Evolutionary conservation across 108 stramenopile species (phyloP).

Genomic region (Nitzschia sp.): DNA sequence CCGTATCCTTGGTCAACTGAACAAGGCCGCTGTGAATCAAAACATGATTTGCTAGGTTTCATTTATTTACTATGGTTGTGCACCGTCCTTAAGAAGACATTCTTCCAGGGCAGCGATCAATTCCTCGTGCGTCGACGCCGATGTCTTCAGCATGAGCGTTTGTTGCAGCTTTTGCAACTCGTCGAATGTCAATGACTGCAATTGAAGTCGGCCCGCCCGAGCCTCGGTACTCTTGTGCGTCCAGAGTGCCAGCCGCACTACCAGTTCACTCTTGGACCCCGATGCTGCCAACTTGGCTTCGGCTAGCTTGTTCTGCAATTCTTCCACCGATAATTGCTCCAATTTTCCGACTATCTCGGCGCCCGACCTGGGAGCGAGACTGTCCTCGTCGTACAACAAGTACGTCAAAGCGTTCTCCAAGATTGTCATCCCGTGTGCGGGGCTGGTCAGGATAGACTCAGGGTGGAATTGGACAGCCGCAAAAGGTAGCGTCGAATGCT

Average conservation of each 20-base stretch:
- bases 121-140: conserved; percentile 1
- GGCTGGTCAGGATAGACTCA: conserved; percentile 95
- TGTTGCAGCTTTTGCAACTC: conserved; percentile 47
- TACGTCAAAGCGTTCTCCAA: conserved; percentile 79
- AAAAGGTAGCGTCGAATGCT: conserved; percentile 92
- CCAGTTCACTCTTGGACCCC: conserved; percentile 61
- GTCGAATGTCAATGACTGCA: conserved; percentile 30
- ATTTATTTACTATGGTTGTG: neutral
- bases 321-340: conserved; percentile 30
- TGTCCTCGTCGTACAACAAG: conserved; percentile 47
- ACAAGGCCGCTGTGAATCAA: neutral
- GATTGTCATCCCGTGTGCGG: conserved; percentile 88
- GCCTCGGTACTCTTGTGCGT: conserved; percentile 47
- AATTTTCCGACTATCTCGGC: conserved; percentile 48
- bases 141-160: conserved; percentile 21
- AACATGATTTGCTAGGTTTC: neutral
- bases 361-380: conserved; percentile 21
- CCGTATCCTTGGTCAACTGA: conserved; percentile 50
- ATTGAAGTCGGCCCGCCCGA: conserved; percentile 38
- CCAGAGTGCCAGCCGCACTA: conserved; percentile 50
- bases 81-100: neutral
- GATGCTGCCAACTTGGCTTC: conserved; percentile 28
- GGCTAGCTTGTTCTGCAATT: conserved; percentile 33
- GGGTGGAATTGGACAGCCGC: conserved; percentile 99
- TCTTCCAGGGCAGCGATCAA: conserved; percentile 5